Base-by-base conservation (phyloP, 2,329 filamentous ascomycete species). In the Xylariaceae sp. region DNA sequence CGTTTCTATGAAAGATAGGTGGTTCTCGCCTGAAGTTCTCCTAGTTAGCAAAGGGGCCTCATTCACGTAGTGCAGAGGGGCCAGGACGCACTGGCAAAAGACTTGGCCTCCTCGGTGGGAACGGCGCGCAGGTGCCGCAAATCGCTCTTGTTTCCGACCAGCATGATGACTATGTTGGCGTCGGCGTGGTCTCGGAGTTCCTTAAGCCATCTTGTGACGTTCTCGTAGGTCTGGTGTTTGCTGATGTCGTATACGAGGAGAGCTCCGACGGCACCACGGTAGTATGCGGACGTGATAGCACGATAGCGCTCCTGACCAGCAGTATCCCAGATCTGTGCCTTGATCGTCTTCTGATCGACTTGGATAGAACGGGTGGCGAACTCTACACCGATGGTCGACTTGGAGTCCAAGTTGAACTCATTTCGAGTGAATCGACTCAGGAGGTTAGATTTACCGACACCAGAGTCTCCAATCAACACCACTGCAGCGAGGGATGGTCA, bases 101-200 rank as follows among this genome's bases (percentile, higher is more conserved):
- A 84, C 80, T 97, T 99, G 69, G 93, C 94, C 78, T 97, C 93
- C 74, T 99, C 94, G 62, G 94, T 99, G 55, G 94, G 92, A 67
- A 99, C 94, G 67, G 94, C 94, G 75, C 94, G 86, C 73, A 99
- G 83, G 79, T 99, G 94, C 78, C 92, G 90, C 88, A 97, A 89
- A 96, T 99, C 94, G 77, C 92, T 97, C 89, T 99, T 99, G 87
- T 99, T 99, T 77, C 94, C 94, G 58, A 97, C 94, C 72, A 99
- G 82, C 94, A 99, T 99, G 75, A 99, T 99, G 71, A 99, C 92
- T 72, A 97, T 97, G 80, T 97, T 97, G 71, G 92, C 92, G 76
- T 99, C 94, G 69, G 94, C 94, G 77, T 99, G 92, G 74, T 97
- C 94, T 71, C 94, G 87, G 73, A 99, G 83, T 82, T 99, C 94